Base-by-base conservation (phyloP, 345 rosid genomes). In the Populus pruinosa region DNA sequence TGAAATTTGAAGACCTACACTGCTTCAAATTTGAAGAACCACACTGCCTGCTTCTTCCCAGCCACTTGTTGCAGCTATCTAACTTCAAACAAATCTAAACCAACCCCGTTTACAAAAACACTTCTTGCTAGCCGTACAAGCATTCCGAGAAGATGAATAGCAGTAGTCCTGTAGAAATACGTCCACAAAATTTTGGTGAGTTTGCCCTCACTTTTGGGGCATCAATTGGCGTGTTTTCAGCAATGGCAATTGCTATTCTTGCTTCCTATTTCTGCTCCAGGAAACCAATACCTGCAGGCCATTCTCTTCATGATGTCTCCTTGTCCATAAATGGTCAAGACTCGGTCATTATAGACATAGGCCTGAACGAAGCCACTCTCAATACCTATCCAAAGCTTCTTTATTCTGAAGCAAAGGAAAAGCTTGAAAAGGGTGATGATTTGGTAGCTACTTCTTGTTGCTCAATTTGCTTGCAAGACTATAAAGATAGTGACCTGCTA, bases 401-500 rank as follows among this genome's bases (percentile, higher is more conserved):
- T 5, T 85, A 79, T 76, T 74, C 78, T 18, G 72, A 85, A 72
- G 76, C 65, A 21, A 85, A 72, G 76, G 62, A 18, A 10, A 55
- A 59, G 29, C 64, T 55, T 2, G 44, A 67, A 35, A 70, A 20
- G 35, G 63, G 73, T 27, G 77, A 31, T 69, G 75, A 12, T 29
- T 21, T 12, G 8, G 5, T 76, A 9, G 68, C 75, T 10, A 49
- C 79, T 35, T 73, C 72, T 8, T 74, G 81, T 69, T 85, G 88
- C 75, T 70, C 88, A 10, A 83, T 86, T 33, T 86, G 88, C 63
- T 33, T 86, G 70, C 76, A 77, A 20, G 88, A 83, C 50, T 86
- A 81, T 71, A 67, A 55, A 69, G 81, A 78, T 64, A 71, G 33
- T 35, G 86, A 86, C 70, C 53, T 71, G 39, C 79, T 86, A 47